phyloP scores from a whole-genome alignment of 2,329 filamentous ascomycete genomes.

The Nothopassalora personata region DNA sequence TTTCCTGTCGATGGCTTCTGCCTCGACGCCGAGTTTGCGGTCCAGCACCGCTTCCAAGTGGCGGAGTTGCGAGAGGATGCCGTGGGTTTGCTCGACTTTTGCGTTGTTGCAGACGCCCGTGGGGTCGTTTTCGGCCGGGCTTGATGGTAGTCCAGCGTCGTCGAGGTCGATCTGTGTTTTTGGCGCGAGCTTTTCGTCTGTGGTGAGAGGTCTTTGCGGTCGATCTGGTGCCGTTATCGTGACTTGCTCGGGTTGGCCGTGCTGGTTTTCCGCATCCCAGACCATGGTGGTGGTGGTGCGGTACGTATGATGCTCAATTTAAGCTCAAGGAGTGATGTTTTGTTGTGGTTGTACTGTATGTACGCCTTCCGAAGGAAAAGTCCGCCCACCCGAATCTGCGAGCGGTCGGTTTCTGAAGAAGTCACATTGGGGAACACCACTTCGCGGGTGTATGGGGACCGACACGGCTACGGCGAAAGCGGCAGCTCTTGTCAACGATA shows the following conservation, averaged over 20 bases:
- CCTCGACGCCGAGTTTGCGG: slow-evolving; percentile 44
- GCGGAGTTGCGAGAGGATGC: slow-evolving; percentile 32
- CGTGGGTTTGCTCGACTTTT: slow-evolving; percentile 23
- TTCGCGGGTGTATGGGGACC: too few relatives aligned
- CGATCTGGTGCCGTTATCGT: slow-evolving; percentile 8
- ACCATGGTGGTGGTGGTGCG: slow-evolving; percentile 11
- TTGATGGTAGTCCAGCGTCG: slow-evolving; percentile 17
- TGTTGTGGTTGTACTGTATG: not conserved
- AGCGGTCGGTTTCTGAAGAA: not conserved
- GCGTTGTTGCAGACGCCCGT: slow-evolving; percentile 1
- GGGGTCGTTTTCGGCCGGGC: not conserved
- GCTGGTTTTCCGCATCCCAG: slow-evolving; percentile 20
- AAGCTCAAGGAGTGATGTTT: not conserved
- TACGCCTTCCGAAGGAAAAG: not conserved
- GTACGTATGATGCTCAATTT: too few relatives aligned
- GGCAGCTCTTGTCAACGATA: not conserved
- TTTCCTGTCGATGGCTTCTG: slow-evolving; percentile 44
- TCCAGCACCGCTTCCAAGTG: slow-evolving; percentile 40
- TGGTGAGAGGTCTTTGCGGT: slow-evolving; percentile 24
- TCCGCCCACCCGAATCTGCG: not conserved
- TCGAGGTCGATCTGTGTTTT: slow-evolving; percentile 24
- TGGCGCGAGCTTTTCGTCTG: slow-evolving; percentile 28
- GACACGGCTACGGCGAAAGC: not conserved
- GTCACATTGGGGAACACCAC: not conserved
- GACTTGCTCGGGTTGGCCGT: slow-evolving; percentile 20